Base-by-base conservation (phyloP, 2,329 filamentous ascomycete genomes). In the Calonectria hongkongensis region DNA sequence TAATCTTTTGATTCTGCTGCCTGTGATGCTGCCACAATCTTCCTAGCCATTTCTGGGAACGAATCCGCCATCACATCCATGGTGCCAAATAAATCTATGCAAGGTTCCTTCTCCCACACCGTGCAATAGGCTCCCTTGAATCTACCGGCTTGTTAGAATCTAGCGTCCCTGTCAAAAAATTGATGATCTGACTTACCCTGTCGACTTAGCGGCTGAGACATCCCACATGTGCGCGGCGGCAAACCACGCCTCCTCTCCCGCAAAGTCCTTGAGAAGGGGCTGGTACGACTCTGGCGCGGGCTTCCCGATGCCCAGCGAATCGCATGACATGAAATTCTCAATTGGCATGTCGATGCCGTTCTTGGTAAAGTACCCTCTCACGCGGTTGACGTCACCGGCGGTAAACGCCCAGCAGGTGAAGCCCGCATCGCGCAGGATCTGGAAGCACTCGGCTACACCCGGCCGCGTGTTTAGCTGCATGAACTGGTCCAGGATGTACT, bases 191-290 rank as follows among this genome's bases (percentile, higher is more conserved):
- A 78, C 78, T 74, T 73, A 82, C 74, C 88, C 88, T n/a, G 84
- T 85, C 68, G 83, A 84, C 60, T 83, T 84, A 10, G 89, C 89
- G 4, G 88, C 88, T 21, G 85, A 84, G 1, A 89, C 89, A 82
- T 92, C 89, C 90, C 89, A 91, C 85, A 89, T 88, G 81, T 91
- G 90, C 27, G 89, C 89, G 1, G 90, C 89, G 0, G 88, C 89
- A 78, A 91, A 91, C 89, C 89, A 91, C 56, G 85, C 85, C 72
- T 87, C 82, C 0, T 82, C 80, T 0, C 76, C 75, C 0, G 75
- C 84, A 68, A 90, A 85, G 62, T 78, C 80, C n/a, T 84, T 83
- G 41, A 87, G 79, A 7, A 88, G 78, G 1, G 84, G 82, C 72
- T 80, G 76, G 75, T 91, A 91, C 0, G 87, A 86, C 30, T 78